Evolutionary conservation across 2,329 filamentous ascomycete species (phyloP).

Genomic region (Aspergillus aculeatus): DNA sequence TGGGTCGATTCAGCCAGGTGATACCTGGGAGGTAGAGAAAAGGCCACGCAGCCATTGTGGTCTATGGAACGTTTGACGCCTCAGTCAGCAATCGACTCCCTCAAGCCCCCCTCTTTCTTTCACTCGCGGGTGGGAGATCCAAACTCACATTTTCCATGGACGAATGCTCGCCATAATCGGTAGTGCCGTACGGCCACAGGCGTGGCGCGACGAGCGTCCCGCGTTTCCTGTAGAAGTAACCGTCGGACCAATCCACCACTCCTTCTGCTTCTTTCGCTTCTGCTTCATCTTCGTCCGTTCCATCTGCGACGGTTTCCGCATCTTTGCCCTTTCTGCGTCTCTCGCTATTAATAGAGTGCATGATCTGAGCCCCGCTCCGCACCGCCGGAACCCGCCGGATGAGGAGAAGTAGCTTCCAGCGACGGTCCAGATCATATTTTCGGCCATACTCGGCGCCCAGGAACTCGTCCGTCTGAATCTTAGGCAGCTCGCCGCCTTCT

Average conservation of each 20-base stretch:
- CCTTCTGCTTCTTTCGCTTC: no score
- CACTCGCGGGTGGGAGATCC: no score
- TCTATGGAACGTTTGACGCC: conserved; percentile 2
- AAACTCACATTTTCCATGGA: not conserved
- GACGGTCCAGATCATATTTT: not conserved
- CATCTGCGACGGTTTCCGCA: no score
- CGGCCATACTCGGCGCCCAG: no score
- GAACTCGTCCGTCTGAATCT: no score
- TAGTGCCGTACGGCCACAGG: not conserved
- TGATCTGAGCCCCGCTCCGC: not conserved
- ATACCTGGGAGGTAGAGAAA: conserved; percentile 12
- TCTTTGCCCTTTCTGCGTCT: no score
- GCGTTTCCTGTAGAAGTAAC: not conserved
- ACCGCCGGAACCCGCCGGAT: not conserved
- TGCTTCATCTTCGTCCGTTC: no score
- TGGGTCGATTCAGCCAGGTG: conserved; percentile 23
- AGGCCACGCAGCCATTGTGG: conserved; percentile 11
- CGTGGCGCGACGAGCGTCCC: not conserved
- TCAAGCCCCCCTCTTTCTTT: no score
- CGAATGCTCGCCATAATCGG: not conserved
- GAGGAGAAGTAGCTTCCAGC: not conserved
- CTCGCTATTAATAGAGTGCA: no score
- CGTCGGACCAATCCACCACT: not conserved
- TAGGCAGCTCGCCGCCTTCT: no score
- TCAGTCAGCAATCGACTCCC: no score